Conservation (phyloP, 345 rosid species). For the Capsella bursapastoris region DNA sequence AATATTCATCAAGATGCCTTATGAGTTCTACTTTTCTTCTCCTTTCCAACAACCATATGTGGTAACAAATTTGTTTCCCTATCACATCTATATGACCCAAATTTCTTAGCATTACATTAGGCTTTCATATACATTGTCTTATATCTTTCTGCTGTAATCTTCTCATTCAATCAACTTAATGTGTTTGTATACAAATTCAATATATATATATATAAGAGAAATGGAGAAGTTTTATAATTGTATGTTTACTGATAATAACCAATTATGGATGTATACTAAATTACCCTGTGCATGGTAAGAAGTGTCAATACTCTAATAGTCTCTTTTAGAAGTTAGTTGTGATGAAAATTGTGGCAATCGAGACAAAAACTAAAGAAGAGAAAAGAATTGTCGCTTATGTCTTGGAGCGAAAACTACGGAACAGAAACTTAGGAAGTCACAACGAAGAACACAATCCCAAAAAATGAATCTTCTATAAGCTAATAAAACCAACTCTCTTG, state of each 20-base stretch:
- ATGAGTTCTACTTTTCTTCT: constrained; percentile 3
- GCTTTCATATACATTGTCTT: neutral
- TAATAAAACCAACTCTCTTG: constrained; percentile 21
- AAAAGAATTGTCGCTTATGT: constrained; percentile 38
- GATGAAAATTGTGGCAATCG: constrained; percentile 33
- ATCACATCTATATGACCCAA: constrained; percentile 5
- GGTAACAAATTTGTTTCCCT: constrained; percentile 23
- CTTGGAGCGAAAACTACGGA: constrained; percentile 47
- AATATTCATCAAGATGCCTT: constrained; percentile 27
- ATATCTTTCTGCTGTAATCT: neutral
- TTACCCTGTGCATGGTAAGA: constrained; percentile 21
- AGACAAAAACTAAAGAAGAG: constrained; percentile 31
- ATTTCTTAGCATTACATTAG: neutral
- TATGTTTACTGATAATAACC: neutral
- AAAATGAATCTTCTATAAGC: constrained; percentile 41
- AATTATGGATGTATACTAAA: constrained; percentile 3
- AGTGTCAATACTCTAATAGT: neutral
- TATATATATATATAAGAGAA: neutral
- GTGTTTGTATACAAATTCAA: neutral
- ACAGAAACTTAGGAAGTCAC: constrained; percentile 38
- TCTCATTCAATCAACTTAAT: neutral
- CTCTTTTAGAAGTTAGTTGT: constrained; percentile 19
- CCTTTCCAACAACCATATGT: constrained; percentile 2
- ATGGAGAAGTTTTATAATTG: neutral
- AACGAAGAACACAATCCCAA: constrained; percentile 42